Conservation (phyloP, 805 yeast genomes). For the Sungouiozyma ichnusensis region DNA sequence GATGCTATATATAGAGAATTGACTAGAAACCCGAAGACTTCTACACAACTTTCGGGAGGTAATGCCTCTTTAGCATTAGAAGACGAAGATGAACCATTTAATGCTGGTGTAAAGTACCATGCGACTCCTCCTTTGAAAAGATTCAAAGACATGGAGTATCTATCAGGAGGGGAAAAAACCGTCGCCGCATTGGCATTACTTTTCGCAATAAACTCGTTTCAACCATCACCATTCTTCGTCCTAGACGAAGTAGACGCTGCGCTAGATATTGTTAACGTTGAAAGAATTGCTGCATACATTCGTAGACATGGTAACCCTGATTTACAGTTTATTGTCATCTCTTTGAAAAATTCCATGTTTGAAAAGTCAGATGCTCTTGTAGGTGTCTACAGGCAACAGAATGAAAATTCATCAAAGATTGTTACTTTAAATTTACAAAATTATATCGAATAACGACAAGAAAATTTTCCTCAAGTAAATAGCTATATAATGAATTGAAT, state of each 20-base stretch:
- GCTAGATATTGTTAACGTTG: conserved; percentile 79
- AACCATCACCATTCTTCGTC: conserved; percentile 92
- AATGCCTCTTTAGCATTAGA: conserved; percentile 83
- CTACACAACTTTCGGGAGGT: conserved; percentile 74
- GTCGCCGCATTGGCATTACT: conserved; percentile 90
- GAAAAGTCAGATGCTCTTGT: conserved; percentile 85
- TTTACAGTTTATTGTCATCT: conserved; percentile 86
- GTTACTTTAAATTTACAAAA: conserved; percentile 62
- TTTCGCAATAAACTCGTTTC: conserved; percentile 82
- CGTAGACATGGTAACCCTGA: conserved; percentile 61
- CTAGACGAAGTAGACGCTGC: conserved; percentile 98
- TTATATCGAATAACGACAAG: conserved; percentile 34
- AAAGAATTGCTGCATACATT: conserved; percentile 78
- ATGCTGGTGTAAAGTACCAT: conserved; percentile 74
- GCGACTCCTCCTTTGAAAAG: conserved; percentile 96
- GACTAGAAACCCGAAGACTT: conserved; percentile 44
- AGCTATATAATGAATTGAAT: neutral
- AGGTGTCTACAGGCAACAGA: conserved; percentile 82
- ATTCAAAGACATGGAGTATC: conserved; percentile 80
- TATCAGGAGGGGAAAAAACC: conserved; percentile 95
- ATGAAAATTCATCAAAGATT: conserved; percentile 59
- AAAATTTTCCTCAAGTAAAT: neutral
- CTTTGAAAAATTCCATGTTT: conserved; percentile 76
- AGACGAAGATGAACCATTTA: conserved; percentile 83
- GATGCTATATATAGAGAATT: conserved; percentile 77